Evolutionary conservation across 1,139 yeast species (phyloP).

Genomic region (Pneumocystis carinii): DNA sequence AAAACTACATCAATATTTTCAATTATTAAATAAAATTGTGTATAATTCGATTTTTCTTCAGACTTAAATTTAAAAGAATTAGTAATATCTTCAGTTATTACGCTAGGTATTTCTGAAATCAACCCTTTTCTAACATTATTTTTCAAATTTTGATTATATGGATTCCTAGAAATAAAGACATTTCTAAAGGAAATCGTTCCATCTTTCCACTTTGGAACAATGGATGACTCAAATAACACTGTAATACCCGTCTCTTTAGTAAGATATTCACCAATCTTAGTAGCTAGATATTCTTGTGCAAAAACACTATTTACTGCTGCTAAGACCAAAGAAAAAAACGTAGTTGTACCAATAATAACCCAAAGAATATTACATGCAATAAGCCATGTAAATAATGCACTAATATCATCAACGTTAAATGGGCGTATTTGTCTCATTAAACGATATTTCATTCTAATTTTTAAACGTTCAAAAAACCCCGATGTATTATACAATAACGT

Average conservation of each 20-base stretch:
- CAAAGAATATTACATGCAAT: conserved; percentile 71
- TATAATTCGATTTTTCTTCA: conserved; percentile 80
- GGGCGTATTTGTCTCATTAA: conserved; percentile 52
- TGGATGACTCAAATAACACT: conserved; percentile 84
- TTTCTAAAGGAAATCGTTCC: conserved; percentile 73
- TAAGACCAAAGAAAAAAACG: conserved; percentile 67
- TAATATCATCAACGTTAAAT: conserved; percentile 72
- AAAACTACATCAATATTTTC: conserved; percentile 72
- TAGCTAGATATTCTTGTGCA: conserved; percentile 80
- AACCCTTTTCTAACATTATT: conserved; percentile 34
- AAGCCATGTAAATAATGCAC: conserved; percentile 83
- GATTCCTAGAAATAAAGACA: conserved; percentile 76
- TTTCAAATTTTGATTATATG: conserved; percentile 33
- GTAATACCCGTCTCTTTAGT: conserved; percentile 76
- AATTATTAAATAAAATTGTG: conserved; percentile 83
- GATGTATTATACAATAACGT: conserved; percentile 41
- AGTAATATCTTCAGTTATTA: conserved; percentile 22
- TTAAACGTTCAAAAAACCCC: conserved; percentile 35
- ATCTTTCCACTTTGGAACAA: conserved; percentile 87
- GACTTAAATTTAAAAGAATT: conserved; percentile 23
- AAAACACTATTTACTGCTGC: conserved; percentile 70
- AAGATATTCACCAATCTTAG: conserved; percentile 62
- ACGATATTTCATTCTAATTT: conserved; percentile 54
- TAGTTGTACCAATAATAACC: conserved; percentile 73
- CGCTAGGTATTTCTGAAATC: conserved; percentile 45